A percentile compares a stretch with the other conserved stretches of the same genome.
phyloP scores from a whole-genome alignment of 495 filamentous ascomycete species.

The Darksidea phi region DNA sequence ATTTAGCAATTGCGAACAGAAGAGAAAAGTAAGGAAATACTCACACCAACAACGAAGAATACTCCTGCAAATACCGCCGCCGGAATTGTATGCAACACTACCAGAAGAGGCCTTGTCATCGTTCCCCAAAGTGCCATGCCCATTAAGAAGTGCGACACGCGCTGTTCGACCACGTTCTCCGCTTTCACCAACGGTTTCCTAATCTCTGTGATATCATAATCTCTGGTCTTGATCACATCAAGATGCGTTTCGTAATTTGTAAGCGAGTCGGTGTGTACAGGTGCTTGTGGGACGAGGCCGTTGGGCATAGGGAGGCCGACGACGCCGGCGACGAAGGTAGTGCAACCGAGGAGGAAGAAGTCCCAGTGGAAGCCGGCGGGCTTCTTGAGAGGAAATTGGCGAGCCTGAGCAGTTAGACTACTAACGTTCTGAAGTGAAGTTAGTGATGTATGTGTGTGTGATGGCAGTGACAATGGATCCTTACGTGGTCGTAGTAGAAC shows the following conservation, averaged over 20 bases:
- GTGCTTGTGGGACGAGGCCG: slow-evolving; percentile 49
- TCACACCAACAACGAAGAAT: slow-evolving; percentile 80
- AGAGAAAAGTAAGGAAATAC: slow-evolving; percentile 1
- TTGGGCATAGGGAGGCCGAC: slow-evolving; percentile 15
- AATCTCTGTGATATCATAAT: slow-evolving; percentile 51
- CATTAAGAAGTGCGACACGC: slow-evolving; percentile 78
- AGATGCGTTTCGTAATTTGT: slow-evolving; percentile 31
- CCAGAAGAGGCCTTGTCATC: slow-evolving; percentile 78
- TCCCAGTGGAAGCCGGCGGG: slow-evolving; percentile 52
- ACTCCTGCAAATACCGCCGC: slow-evolving; percentile 81
- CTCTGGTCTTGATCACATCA: slow-evolving; percentile 38
- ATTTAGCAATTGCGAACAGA: background rate
- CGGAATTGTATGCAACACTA: slow-evolving; percentile 78
- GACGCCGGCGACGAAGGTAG: slow-evolving; percentile 4
- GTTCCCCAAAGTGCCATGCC: slow-evolving; percentile 77
- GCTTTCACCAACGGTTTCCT: slow-evolving; percentile 57
- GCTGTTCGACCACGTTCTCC: slow-evolving; percentile 80
- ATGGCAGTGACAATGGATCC: background rate
- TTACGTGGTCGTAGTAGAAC: slow-evolving; percentile 82
- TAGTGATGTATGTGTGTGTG: slow-evolving; percentile 31
- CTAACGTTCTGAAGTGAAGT: slow-evolving; percentile 53
- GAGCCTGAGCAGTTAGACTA: slow-evolving; percentile 84
- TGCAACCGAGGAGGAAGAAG: slow-evolving; percentile 10
- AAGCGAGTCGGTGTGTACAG: slow-evolving; percentile 82
- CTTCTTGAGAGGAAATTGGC: slow-evolving; percentile 82